These are phyloP conservation scores for Arabis alpina DNA, from an alignment of 345 rosid species.

Conservation along the genomic window DNA sequence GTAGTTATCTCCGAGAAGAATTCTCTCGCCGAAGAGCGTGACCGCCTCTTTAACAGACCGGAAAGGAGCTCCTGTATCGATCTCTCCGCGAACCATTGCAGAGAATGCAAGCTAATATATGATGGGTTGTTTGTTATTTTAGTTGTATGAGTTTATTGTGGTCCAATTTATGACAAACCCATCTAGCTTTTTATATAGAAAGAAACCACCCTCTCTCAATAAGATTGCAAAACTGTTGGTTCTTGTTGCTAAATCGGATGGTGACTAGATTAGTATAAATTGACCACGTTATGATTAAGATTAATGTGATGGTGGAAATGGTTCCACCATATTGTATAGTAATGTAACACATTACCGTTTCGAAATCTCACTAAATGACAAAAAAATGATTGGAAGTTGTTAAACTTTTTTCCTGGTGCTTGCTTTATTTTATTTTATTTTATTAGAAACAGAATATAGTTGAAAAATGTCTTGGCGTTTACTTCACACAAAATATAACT, in stretches of 20 bases:
- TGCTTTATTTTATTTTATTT: not conserved
- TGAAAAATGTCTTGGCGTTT: conserved; percentile 38
- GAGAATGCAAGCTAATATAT: not conserved
- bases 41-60: conserved; percentile 83
- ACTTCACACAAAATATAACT: conserved; percentile 39
- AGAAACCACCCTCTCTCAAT: not conserved
- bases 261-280: conserved; percentile 34
- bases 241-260: conserved; percentile 37
- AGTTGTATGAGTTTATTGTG: conserved; percentile 23
- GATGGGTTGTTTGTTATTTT: conserved; percentile 11
- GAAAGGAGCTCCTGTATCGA: conserved; percentile 78
- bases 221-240: conserved; percentile 24
- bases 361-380: conserved; percentile 1
- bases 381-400: conserved; percentile 11
- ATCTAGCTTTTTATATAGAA: conserved; percentile 32
- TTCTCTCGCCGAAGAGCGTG: conserved; percentile 63
- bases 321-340: conserved; percentile 1
- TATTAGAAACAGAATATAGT: conserved; percentile 2
- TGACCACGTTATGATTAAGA: conserved; percentile 15
- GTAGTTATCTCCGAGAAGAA: conserved; percentile 64
- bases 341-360: conserved; percentile 8
- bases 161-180: conserved; percentile 31
- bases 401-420: conserved; percentile 5
- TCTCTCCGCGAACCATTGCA: conserved; percentile 56
- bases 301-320: conserved; percentile 1